Evolutionary conservation across 1,284 basidiomycete species (phyloP), one percentile per base, ranked within the genome.

Genomic region (Lignosus rhinocerotis): DNA sequence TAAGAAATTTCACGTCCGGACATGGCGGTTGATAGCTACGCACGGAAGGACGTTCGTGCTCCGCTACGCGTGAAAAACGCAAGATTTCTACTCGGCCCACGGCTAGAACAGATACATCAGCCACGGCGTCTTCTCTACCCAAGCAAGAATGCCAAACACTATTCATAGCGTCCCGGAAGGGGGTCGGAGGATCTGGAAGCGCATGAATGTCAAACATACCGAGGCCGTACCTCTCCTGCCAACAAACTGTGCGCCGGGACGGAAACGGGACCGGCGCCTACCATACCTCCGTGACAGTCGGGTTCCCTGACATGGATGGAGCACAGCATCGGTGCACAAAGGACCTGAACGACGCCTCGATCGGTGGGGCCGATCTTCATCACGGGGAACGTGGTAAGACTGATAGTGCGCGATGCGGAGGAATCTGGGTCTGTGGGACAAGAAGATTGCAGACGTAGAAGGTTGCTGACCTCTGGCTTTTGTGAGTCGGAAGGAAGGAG

Each of bases 201-300:
- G 52, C 48, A 52, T 46, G 51, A 3, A 51, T n/a, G 47, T 56
- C 56, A 62, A 62, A 60, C 61, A 50, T 59, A 46, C 44, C 51
- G 62, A 57, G 55, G 30, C 36, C 14, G 39, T 43, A 49, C 48
- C 51, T 53, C 55, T 21, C 51, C 32, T 52, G 50, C 32, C 33
- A 54, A 45, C 32, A 36, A 55, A 47, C 12, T 33, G 55, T 43
- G 51, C 36, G 21, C 21, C 44, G 47, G 17, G 54, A 17, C 41
- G 34, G 47, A 36, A 31, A 41, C 34, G 33, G 10, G 11, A 31
- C 30, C 21, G 49, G 62, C 62, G 62, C 57, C 53, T 32, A 16
- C n/a, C 31, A 31, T 53, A 33, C 43, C 55, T 64, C 62, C 62
- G 62, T 61, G 59, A 61, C 62, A 59, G 54, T 63, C 61, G 61